Evolutionary conservation across 306 rosid species (phyloP), one percentile per base, ranked within the genome.

Genomic region (Cicer cuneatum): DNA sequence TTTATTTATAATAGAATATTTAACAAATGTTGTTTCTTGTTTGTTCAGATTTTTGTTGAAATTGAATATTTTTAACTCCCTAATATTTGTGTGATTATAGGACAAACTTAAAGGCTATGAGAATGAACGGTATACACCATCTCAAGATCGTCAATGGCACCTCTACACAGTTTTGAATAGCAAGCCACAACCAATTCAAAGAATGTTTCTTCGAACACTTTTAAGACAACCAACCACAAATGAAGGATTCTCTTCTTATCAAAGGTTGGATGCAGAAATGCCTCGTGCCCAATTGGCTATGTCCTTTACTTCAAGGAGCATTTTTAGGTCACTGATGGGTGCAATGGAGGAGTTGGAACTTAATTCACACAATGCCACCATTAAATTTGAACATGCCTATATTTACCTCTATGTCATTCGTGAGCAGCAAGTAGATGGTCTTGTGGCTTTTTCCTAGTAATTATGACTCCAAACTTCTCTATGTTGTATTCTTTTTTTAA

Each of bases 291-390:
- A 84, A 45, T 81, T 82, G 86, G 78, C 88, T 29, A 80, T 87
- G 85, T 89, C 97, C 52, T 90, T 81, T 83, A 91, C 97, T 85
- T 88, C 96, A 38, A 87, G 89, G 76, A 92, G 95, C 85, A 88
- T 94, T 73, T 92, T 88, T 71, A 85, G 96, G 83, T 92, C 99
- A 84, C 81, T 94, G 81, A 75, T 84, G 89, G 89, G 91, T 68
- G 99, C 97, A 78, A 94, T 94, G 99, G 99, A 94, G 72, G 99
- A 92, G 88, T 85, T 94, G 87, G 99, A 94, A 82, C 95, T 94
- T 48, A 94, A 92, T 83, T 80, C 96, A 24, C 97, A 94, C 82
- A 94, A 92, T 82, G 81, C 95, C 69, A 78, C 87, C 60, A 71
- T 87, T 83, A 91, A 80, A 82, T 78, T 93, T 73, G 97, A 94